These are phyloP conservation scores for Scolecobasidium constrictum DNA, from an alignment of 2,329 filamentous ascomycete species.

Conservation along the genomic window DNA sequence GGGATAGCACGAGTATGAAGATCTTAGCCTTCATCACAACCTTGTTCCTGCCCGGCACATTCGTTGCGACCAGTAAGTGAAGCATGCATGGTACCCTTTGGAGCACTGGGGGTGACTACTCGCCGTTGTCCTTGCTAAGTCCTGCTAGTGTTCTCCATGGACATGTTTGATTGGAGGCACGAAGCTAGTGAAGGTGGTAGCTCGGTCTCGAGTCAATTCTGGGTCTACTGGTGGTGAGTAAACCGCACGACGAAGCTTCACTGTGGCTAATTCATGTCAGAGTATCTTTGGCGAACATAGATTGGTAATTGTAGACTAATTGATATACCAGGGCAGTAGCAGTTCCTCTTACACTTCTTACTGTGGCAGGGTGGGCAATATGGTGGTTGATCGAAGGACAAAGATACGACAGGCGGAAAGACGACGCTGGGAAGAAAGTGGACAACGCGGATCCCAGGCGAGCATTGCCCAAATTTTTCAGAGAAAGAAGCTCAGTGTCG, in stretches of 20 bases:
- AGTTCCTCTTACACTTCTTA: not conserved
- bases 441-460: too few species aligned
- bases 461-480: too few species aligned
- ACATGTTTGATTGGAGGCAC: constrained; percentile 1
- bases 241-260: too few species aligned
- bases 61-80: constrained; percentile 2
- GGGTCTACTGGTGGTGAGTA: constrained; percentile 6
- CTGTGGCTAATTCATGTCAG: too few species aligned
- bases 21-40: constrained; percentile 2
- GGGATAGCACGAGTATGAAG: not conserved
- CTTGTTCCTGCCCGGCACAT: constrained; percentile 2
- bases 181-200: not conserved
- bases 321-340: too few species aligned
- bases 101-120: too few species aligned
- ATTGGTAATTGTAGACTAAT: too few species aligned
- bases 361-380: not conserved
- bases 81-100: too few species aligned
- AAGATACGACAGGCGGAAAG: not conserved
- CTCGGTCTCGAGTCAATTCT: not conserved
- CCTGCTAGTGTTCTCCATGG: not conserved
- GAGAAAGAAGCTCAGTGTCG: too few species aligned
- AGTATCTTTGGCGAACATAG: too few species aligned
- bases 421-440: too few species aligned
- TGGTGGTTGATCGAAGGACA: not conserved
- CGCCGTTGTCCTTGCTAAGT: too few species aligned